Evolutionary conservation across 306 rosid species (phyloP).

Genomic region (Cucurbita maxima): DNA sequence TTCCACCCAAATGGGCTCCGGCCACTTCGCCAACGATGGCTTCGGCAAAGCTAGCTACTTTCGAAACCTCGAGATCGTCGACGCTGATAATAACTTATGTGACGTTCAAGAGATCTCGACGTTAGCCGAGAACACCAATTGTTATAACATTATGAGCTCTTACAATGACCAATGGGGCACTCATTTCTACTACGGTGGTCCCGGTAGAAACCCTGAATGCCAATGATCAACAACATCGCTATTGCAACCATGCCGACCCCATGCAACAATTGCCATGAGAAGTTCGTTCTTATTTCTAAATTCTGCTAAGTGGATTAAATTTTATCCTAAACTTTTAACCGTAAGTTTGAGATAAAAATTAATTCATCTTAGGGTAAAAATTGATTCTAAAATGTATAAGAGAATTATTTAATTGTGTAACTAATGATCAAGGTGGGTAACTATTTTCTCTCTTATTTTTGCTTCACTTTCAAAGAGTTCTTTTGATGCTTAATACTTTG

Average conservation of each 20-base stretch:
- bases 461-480: not conserved
- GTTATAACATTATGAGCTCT: slow-evolving; percentile 62
- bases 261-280: not conserved
- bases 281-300: not conserved
- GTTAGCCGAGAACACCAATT: slow-evolving; percentile 61
- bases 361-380: not conserved
- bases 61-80: slow-evolving; percentile 75
- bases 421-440: not conserved
- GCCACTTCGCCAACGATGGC: slow-evolving; percentile 64
- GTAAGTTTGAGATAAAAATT: not conserved
- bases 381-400: not conserved
- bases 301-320: not conserved
- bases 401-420: not conserved
- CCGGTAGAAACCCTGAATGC: slow-evolving; percentile 58
- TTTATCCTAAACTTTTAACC: not conserved
- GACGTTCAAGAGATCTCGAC: slow-evolving; percentile 42
- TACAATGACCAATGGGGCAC: slow-evolving; percentile 68
- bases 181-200: slow-evolving; percentile 85
- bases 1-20: slow-evolving; percentile 86
- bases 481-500: not conserved
- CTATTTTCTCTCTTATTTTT: not conserved
- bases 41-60: slow-evolving; percentile 90
- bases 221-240: slow-evolving; percentile 7
- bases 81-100: slow-evolving; percentile 61
- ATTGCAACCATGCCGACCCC: not conserved